These are phyloP conservation scores for Phalaenopsis hybrid DNA, from an alignment of 116 monocot species.

Conservation along the genomic window DNA sequence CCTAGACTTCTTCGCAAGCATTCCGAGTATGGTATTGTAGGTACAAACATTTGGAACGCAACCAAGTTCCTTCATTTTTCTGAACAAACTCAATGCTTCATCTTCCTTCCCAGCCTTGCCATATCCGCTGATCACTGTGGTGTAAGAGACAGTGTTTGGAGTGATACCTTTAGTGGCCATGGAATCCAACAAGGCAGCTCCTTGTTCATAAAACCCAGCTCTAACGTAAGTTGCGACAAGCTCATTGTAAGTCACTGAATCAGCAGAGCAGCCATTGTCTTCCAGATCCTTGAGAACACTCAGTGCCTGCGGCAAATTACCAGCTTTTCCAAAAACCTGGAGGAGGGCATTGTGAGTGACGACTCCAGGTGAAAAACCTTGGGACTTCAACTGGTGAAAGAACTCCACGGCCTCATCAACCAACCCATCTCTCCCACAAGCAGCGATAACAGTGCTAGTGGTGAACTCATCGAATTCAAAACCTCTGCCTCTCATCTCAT, in stretches of 20 bases:
- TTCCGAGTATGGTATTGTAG: slow-evolving; percentile 73
- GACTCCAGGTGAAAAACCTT: slow-evolving; percentile 53
- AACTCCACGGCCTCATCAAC: slow-evolving; percentile 69
- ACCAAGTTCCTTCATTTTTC: slow-evolving; percentile 67
- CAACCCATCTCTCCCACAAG: slow-evolving; percentile 78
- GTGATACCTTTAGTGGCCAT: slow-evolving; percentile 65
- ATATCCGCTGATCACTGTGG: slow-evolving; percentile 73
- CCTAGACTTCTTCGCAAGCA: slow-evolving; percentile 72
- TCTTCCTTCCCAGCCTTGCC: slow-evolving; percentile 60
- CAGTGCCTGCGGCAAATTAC: slow-evolving; percentile 52
- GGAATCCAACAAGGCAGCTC: slow-evolving; percentile 42
- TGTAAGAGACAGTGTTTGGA: slow-evolving; percentile 81
- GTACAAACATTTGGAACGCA: slow-evolving; percentile 76
- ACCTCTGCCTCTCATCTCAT: slow-evolving; percentile 53
- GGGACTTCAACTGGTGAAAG: slow-evolving; percentile 39
- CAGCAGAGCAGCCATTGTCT: slow-evolving; percentile 43
- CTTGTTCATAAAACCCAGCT: slow-evolving; percentile 70
- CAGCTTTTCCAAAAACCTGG: slow-evolving; percentile 78
- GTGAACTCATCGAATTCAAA: slow-evolving; percentile 83
- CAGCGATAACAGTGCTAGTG: slow-evolving; percentile 75
- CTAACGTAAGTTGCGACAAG: slow-evolving; percentile 69
- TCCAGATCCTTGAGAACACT: slow-evolving; percentile 79
- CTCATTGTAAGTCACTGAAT: slow-evolving; percentile 83
- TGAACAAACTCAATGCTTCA: slow-evolving; percentile 63
- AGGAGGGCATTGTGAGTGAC: slow-evolving; percentile 77